Percentiles rank a stretch among this genome's conserved stretches.
phyloP scores from a whole-genome alignment of 768 basidiomycete species.

The Hericium coralloides region DNA sequence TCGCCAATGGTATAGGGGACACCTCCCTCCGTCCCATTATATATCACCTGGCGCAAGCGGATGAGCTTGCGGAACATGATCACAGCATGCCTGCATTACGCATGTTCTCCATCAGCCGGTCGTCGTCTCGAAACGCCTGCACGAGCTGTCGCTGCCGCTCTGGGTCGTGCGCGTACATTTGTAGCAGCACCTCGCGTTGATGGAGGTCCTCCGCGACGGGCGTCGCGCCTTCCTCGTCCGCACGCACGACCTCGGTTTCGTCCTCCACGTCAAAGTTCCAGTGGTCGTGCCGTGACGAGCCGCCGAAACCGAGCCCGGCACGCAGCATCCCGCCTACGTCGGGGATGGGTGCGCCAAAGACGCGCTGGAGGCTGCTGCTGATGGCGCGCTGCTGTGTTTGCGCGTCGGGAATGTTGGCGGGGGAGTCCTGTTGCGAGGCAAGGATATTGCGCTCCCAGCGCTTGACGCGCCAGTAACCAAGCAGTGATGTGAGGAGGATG shows the following conservation, averaged over 20 bases:
- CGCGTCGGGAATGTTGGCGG: constrained; percentile 13
- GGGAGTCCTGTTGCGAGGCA: constrained; percentile 37
- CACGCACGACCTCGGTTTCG: neutral
- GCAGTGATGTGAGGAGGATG: constrained; percentile 80
- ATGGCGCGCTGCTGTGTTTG: constrained; percentile 5
- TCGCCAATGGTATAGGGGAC: no score
- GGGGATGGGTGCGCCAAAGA: constrained; percentile 18
- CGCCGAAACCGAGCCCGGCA: neutral
- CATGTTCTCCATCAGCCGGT: constrained; percentile 48
- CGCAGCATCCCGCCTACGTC: neutral
- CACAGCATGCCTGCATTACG: constrained; percentile 58
- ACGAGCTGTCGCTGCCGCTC: constrained; percentile 33
- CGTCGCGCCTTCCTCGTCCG: constrained; percentile 14
- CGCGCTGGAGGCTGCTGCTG: neutral
- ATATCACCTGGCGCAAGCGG: no score
- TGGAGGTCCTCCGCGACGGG: constrained; percentile 7
- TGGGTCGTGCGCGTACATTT: constrained; percentile 31
- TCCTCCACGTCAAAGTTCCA: neutral
- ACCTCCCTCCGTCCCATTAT: no score
- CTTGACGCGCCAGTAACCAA: constrained; percentile 86
- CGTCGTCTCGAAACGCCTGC: constrained; percentile 44
- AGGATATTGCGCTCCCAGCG: constrained; percentile 79
- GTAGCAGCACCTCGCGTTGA: constrained; percentile 32
- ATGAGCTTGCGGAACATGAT: neutral
- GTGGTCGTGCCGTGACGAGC: neutral